Evolutionary conservation across 345 rosid species (phyloP), one percentile per base, ranked within the genome.

Genomic region (Syzygium jambos): DNA sequence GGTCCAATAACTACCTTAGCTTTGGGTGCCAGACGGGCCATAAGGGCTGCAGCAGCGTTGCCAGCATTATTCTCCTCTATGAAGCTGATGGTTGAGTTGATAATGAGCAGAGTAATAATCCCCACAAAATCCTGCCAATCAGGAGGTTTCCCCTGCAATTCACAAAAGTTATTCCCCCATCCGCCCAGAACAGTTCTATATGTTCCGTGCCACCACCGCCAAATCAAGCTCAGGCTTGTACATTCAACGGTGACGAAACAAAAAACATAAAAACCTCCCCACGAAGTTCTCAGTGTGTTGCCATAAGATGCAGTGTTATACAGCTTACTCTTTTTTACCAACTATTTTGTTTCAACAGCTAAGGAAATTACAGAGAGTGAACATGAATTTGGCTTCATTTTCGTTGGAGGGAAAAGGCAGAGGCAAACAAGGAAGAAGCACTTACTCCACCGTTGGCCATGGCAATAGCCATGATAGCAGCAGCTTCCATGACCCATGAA

Each of bases 401-500:
- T 34, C 25, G 25, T 16, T 7, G 53, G 11, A 43, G n/a, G 80
- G 34, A 63, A 84, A 83, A 86, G 84, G 53, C 43, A 29, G 59
- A 29, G 78, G 19, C 46, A 57, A 11, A 43, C 41, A 23, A 43
- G 22, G 77, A 23, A 85, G 22, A 29, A 78, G 85, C 23, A 87
- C 93, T 90, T 49, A 94, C 95, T 87, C 96, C 96, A 87, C 95
- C 96, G 84, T 94, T 93, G 61, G 96, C 96, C 68, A 94, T 93
- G 7, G 95, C 95, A 86, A 94, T 94, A 41, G 96, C 96, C 96
- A 94, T 93, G 88, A 94, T 91, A 85, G 96, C 95, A 59, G 95
- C 96, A 59, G 94, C 95, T 92, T 94, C 96, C 96, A 94, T 94
- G 51, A 93, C 96, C 96, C 96, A 94, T 82, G 96, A 93, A 52